Evolutionary conservation across 1,284 basidiomycete species (phyloP), one percentile per base, ranked within the genome.

Genomic region (Leccinum pallidistipes): DNA sequence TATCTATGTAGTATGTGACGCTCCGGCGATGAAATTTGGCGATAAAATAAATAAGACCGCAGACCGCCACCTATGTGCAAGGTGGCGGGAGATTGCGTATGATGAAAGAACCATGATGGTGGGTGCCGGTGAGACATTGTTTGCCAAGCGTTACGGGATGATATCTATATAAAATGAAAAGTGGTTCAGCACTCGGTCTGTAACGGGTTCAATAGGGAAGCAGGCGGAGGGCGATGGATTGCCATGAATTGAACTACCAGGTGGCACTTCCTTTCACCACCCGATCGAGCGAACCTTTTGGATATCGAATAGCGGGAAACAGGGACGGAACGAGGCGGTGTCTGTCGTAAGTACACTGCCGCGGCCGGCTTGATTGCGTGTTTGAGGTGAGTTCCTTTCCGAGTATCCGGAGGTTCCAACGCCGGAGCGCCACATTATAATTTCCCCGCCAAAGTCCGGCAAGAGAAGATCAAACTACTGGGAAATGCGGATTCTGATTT

Each of bases 381-480:
- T 59, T 18, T 34, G 18, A 6, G 43, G 18, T 45, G 18, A 11
- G 10, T 18, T 52, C 43, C 50, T 45, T 43, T 45, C 43, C 32
- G 9, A 45, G 54, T 45, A 61, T 66, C 66, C 66, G 68, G 66
- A 24, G 55, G 34, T 51, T 51, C 16, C 11, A 12, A 34, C 8
- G 38, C 68, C 66, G 66, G 66, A 54, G n/a, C 8, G 61, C 61
- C 66, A 66, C 64, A 16, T 31, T 24, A 36, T 38, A 36, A 49
- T 24, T 6, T 53, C 12, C 12, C 59, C 65, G 55, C 56, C 49
- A 53, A 66, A 49, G 38, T 21, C 68, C 66, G 64, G 54, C 14
- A 9, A 52, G 18, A 21, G 60, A 59, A 66, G 57, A 64, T 68
- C 61, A 32, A 16, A 51, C 45, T 27, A 27, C 24, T 14, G 31